phyloP scores from a whole-genome alignment of 345 rosid genomes.

The Excoecaria agallocha region DNA sequence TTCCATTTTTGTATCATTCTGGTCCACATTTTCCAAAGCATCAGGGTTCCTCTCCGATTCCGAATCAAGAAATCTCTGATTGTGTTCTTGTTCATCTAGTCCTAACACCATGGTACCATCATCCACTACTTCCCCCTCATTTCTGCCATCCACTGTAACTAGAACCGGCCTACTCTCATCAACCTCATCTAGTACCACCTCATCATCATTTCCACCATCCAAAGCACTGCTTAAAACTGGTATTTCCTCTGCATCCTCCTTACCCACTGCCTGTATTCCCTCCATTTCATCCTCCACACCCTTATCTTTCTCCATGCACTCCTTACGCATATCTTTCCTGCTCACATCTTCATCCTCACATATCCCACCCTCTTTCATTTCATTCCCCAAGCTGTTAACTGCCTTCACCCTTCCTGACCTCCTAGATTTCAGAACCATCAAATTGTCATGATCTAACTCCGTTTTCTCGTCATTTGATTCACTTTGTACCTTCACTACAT shows the following conservation, averaged over 20 bases:
- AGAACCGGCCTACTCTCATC: slow-evolving; percentile 14
- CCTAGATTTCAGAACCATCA: slow-evolving; percentile 22
- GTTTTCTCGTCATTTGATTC: slow-evolving; percentile 24
- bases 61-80: slow-evolving; percentile 23
- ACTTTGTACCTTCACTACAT: slow-evolving; percentile 26
- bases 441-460: slow-evolving; percentile 16
- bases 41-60: slow-evolving; percentile 27
- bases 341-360: slow-evolving; percentile 24
- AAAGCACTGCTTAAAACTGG: not conserved
- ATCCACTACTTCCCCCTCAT: slow-evolving; percentile 25
- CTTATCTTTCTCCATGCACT: not conserved
- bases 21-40: slow-evolving; percentile 26
- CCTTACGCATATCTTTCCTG: not conserved
- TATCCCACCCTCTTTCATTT: slow-evolving; percentile 28
- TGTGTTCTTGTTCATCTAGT: slow-evolving; percentile 34
- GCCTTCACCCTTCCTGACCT: slow-evolving; percentile 28
- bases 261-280: not conserved
- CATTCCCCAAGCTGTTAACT: slow-evolving; percentile 18
- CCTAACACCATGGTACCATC: slow-evolving; percentile 19
- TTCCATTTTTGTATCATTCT: not conserved
- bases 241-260: not conserved
- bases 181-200: not conserved
- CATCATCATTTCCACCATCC: not conserved
- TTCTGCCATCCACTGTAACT: slow-evolving; percentile 21
- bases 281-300: slow-evolving; percentile 15